Percentiles rank a stretch among this genome's conserved stretches.
phyloP scores from a whole-genome alignment of 2,329 filamentous ascomycete genomes.

The Bimuria novae-zelandiae region DNA sequence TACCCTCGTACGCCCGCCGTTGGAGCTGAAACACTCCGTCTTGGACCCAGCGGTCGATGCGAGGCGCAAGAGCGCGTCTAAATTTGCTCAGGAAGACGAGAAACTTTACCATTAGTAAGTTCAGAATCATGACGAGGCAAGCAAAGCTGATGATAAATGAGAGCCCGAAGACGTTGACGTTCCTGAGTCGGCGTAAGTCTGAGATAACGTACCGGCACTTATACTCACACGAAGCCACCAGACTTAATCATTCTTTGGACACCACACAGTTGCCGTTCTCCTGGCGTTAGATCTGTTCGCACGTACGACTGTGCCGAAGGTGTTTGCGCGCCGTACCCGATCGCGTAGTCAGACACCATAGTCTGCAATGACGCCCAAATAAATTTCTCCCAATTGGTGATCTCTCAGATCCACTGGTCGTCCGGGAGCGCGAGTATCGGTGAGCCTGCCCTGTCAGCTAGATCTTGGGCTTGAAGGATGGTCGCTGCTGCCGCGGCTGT shows the following conservation, averaged over 20 bases:
- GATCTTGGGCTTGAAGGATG: not conserved
- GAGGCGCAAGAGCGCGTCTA: not conserved
- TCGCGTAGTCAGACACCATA: slow-evolving; percentile 12
- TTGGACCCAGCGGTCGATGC: slow-evolving; percentile 10
- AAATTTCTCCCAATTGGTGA: slow-evolving; percentile 6
- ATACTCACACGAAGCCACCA: slow-evolving; percentile 7
- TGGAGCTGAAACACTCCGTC: slow-evolving; percentile 11
- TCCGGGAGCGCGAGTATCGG: slow-evolving; percentile 1
- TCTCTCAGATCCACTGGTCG: slow-evolving; percentile 18
- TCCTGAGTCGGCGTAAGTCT: not conserved
- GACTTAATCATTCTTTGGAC: not conserved
- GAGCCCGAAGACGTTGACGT: slow-evolving; percentile 7
- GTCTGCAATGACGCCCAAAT: slow-evolving; percentile 7
- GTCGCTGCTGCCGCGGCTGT: not conserved
- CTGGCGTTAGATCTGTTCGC: not conserved
- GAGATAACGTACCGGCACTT: not conserved
- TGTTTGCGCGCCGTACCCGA: slow-evolving; percentile 1
- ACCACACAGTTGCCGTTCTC: not conserved
- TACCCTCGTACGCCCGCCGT: slow-evolving; percentile 9
- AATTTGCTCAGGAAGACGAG: slow-evolving; percentile 1
- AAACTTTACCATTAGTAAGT: not conserved
- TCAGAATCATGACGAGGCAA: not conserved
- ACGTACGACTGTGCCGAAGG: not conserved
- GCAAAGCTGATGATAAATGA: slow-evolving; percentile 5
- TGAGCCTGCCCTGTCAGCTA: not conserved